Percentiles rank a stretch among this genome's conserved stretches.
These are phyloP conservation scores for Pyracantha coccinea DNA, from an alignment of 331 rosid genomes.

Conservation along the genomic window DNA sequence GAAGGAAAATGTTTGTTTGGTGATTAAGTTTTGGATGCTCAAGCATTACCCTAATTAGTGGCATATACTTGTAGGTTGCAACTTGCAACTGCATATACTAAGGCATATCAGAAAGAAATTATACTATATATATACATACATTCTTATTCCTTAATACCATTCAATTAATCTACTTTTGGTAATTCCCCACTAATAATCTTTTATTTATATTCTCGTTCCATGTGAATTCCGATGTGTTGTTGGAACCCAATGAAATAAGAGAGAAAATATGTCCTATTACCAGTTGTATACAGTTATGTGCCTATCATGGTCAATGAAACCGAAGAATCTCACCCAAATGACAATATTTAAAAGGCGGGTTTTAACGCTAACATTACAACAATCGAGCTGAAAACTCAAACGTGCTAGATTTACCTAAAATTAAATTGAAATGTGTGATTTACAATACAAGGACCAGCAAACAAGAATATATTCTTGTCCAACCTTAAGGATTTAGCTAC, in stretches of 20 bases:
- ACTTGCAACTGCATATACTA: not conserved
- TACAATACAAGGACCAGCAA: conserved; percentile 23
- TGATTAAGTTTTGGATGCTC: conserved; percentile 15
- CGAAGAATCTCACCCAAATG: too few species aligned
- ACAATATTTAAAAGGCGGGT: too few species aligned
- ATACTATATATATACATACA: not conserved
- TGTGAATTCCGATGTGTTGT: not conserved
- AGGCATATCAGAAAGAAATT: not conserved
- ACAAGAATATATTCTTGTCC: not conserved
- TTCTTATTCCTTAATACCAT: not conserved
- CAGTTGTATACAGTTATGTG: too few species aligned
- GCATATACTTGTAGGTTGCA: not conserved
- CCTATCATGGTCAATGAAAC: too few species aligned
- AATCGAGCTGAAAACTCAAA: not conserved
- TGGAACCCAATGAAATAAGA: too few species aligned
- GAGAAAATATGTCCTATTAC: too few species aligned
- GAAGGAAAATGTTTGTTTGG: not conserved
- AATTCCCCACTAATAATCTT: not conserved
- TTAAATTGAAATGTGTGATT: not conserved
- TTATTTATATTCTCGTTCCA: not conserved
- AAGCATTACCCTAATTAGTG: not conserved
- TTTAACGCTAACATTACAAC: too few species aligned
- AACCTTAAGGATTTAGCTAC: not conserved
- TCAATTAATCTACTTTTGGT: not conserved
- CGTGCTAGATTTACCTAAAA: not conserved